Conservation (phyloP, 2,329 filamentous ascomycete species). For the Microsporum ferrugineum region DNA sequence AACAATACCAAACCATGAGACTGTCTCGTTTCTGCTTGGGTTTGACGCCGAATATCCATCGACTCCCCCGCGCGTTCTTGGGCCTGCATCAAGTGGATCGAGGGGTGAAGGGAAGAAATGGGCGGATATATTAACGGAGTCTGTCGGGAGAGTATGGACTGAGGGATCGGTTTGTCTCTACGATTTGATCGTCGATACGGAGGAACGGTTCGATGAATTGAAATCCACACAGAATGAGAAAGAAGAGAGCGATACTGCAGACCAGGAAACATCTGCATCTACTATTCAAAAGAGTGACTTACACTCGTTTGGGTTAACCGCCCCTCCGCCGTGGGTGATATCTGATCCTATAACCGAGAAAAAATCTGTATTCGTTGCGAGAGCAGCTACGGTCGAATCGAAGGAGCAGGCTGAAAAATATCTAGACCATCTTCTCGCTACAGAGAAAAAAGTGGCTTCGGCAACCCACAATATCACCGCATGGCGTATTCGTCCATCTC, state of each 20-base stretch:
- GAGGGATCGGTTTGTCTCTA: constrained; percentile 76
- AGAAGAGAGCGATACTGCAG: not conserved
- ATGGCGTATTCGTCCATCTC: constrained; percentile 59
- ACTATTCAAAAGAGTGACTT: not conserved
- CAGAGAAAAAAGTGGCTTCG: constrained; percentile 70
- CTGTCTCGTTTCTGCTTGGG: constrained; percentile 41
- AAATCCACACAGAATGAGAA: constrained; percentile 17
- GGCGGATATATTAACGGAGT: constrained; percentile 56
- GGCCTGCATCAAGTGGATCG: constrained; percentile 65
- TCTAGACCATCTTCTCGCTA: constrained; percentile 63
- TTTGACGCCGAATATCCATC: constrained; percentile 68
- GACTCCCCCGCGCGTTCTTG: constrained; percentile 58
- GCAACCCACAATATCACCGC: constrained; percentile 95
- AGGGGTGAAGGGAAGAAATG: constrained; percentile 62
- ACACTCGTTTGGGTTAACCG: constrained; percentile 5
- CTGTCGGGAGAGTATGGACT: constrained; percentile 56
- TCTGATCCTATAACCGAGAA: constrained; percentile 66
- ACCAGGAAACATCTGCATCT: constrained; percentile 11
- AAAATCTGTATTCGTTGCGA: constrained; percentile 79
- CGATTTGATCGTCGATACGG: constrained; percentile 65
- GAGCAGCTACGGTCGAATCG: constrained; percentile 58
- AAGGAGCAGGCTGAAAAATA: constrained; percentile 59
- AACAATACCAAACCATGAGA: constrained; percentile 49
- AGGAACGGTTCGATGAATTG: constrained; percentile 45
- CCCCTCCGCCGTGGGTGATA: constrained; percentile 55